Conservation (phyloP, 108 stramenopile species). For the Cyclotella atomus region DNA sequence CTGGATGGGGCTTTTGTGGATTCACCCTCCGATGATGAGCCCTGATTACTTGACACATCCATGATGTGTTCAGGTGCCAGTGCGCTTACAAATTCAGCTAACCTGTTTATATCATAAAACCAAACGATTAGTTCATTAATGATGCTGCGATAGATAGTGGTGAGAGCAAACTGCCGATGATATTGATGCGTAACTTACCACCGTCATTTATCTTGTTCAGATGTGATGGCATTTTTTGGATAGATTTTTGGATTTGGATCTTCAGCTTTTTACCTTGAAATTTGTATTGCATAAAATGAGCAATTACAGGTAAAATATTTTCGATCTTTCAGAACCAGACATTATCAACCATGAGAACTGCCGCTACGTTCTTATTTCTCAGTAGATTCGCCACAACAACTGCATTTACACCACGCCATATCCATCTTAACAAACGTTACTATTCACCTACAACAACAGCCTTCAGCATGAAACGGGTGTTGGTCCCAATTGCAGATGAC, state of each 20-base stretch:
- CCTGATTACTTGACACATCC: constrained; percentile 7
- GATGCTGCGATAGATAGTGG: too few species aligned
- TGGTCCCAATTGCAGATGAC: constrained; percentile 96
- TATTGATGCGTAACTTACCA: too few species aligned
- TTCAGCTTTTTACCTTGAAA: too few species aligned
- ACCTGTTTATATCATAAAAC: too few species aligned
- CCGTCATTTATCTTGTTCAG: neutral
- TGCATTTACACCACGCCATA: constrained; percentile 10
- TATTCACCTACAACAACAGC: constrained; percentile 10
- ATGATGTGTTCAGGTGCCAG: neutral
- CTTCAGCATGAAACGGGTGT: constrained; percentile 68
- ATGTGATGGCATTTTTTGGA: neutral
- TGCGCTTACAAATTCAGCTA: neutral
- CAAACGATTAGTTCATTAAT: too few species aligned
- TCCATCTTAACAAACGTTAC: constrained; percentile 1
- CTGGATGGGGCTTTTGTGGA: neutral
- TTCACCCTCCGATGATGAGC: neutral
- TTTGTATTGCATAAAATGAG: too few species aligned
- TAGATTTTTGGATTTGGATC: neutral
- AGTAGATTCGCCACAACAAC: constrained; percentile 6
- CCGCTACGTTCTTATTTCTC: neutral
- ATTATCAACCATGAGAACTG: neutral
- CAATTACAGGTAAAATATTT: too few species aligned
- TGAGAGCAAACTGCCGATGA: too few species aligned
- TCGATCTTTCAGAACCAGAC: neutral